A percentile compares a stretch with the other conserved stretches of the same genome.
These are phyloP conservation scores for Globisporangium mamillatum DNA, from an alignment of 352 stramenopile genomes.

Conservation along the genomic window DNA sequence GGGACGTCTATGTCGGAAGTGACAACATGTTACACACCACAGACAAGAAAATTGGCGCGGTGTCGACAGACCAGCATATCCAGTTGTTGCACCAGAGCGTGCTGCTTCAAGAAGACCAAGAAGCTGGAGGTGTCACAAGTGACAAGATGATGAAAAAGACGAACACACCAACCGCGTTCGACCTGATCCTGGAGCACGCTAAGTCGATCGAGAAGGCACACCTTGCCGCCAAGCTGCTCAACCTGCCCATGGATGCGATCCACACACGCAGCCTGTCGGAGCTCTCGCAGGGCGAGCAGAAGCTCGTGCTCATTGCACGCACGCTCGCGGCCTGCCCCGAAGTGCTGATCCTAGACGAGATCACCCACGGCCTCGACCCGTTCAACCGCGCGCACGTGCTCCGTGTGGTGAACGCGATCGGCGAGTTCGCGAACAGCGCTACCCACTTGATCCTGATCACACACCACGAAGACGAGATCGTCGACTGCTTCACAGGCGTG, in stretches of 20 bases:
- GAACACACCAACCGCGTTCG: conserved; percentile 20
- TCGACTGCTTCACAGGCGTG: conserved; percentile 69
- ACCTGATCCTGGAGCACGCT: conserved; percentile 45
- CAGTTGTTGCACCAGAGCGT: conserved; percentile 55
- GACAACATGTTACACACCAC: conserved; percentile 7
- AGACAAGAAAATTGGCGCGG: conserved; percentile 44
- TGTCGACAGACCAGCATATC: conserved; percentile 91
- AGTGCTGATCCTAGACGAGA: conserved; percentile 91
- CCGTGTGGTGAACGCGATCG: conserved; percentile 72
- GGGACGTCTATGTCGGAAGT: conserved; percentile 33
- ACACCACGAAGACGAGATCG: conserved; percentile 91
- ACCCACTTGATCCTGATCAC: conserved; percentile 89
- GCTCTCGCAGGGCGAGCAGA: conserved; percentile 92
- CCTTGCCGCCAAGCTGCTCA: conserved; percentile 36
- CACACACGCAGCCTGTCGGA: conserved; percentile 48
- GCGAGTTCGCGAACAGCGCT: conserved; percentile 32
- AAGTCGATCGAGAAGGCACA: conserved; percentile 28
- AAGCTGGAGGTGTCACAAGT: conserved; percentile 1
- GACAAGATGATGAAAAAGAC: conserved; percentile 15
- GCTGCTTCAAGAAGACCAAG: conserved; percentile 8
- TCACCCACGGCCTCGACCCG: conserved; percentile 89
- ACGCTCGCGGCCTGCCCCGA: conserved; percentile 68
- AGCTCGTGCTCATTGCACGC: conserved; percentile 85
- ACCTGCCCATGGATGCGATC: conserved; percentile 26
- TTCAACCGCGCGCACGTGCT: conserved; percentile 79